Conservation (phyloP, 1,284 basidiomycete genomes). For the Rhodotorula sp. region DNA sequence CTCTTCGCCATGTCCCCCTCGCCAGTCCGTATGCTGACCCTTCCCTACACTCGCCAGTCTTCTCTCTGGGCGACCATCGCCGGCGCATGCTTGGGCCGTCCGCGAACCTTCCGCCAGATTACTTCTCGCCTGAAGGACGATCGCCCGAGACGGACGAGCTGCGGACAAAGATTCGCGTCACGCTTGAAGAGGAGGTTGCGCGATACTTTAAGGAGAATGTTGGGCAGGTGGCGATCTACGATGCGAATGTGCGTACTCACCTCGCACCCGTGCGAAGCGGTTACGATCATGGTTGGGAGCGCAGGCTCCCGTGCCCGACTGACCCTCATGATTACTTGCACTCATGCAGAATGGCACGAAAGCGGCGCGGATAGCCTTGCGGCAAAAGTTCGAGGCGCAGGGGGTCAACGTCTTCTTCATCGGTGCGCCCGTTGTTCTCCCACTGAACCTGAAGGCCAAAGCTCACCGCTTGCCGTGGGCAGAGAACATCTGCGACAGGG, state of each 20-base stretch:
- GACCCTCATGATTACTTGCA: not conserved
- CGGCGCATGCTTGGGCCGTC: conserved; percentile 85
- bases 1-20: too few species aligned
- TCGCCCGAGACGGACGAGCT: conserved; percentile 71
- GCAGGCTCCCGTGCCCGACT: too few species aligned
- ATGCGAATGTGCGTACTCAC: conserved; percentile 68
- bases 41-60: conserved; percentile 58
- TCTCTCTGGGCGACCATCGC: conserved; percentile 92
- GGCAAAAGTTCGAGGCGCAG: conserved; percentile 77
- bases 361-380: conserved; percentile 67
- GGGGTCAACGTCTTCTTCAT: conserved; percentile 91
- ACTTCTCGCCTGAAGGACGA: conserved; percentile 74
- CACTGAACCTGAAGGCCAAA: too few species aligned
- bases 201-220: conserved; percentile 75
- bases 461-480: not conserved
- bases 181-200: conserved; percentile 84
- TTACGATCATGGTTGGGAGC: too few species aligned
- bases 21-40: not conserved
- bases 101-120: conserved; percentile 74
- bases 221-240: conserved; percentile 97
- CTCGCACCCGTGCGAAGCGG: too few species aligned
- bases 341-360: conserved; percentile 67
- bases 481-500: conserved; percentile 63
- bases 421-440: conserved; percentile 59
- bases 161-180: conserved; percentile 70